phyloP scores from a whole-genome alignment of 2,329 filamentous ascomycete species.

The Trichophaea hybrida region DNA sequence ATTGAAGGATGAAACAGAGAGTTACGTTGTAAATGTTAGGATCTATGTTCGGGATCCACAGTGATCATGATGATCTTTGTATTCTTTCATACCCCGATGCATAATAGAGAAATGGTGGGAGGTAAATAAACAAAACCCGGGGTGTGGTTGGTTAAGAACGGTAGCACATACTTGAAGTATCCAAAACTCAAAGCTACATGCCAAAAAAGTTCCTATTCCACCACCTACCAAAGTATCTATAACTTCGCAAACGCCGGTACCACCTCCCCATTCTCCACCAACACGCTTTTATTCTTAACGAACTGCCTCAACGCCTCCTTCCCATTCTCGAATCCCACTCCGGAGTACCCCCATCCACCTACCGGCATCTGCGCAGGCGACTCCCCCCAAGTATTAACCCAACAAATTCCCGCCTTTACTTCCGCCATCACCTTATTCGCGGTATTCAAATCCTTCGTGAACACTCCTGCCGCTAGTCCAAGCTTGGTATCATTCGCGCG shows the following conservation, averaged over 20 bases:
- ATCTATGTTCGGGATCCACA: no score
- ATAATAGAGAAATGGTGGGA: no score
- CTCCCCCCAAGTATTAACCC: constrained; percentile 57
- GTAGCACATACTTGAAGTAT: no score
- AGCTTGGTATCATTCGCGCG: constrained; percentile 45
- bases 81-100: no score
- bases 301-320: constrained; percentile 64
- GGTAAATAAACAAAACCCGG: no score
- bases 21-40: no score
- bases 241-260: constrained; percentile 61
- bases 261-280: constrained; percentile 59
- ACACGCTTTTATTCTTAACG: constrained; percentile 73
- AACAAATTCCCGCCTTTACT: constrained; percentile 47
- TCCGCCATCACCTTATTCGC: constrained; percentile 37
- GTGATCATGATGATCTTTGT: no score
- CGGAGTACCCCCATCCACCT: constrained; percentile 13
- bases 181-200: no score
- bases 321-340: constrained; percentile 46
- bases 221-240: no score
- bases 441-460: constrained; percentile 39
- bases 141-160: no score
- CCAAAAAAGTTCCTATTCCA: neutral
- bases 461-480: constrained; percentile 42
- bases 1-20: no score
- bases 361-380: constrained; percentile 34